Base-by-base conservation (phyloP, 306 rosid genomes). In the Aeschynomene evenia region DNA sequence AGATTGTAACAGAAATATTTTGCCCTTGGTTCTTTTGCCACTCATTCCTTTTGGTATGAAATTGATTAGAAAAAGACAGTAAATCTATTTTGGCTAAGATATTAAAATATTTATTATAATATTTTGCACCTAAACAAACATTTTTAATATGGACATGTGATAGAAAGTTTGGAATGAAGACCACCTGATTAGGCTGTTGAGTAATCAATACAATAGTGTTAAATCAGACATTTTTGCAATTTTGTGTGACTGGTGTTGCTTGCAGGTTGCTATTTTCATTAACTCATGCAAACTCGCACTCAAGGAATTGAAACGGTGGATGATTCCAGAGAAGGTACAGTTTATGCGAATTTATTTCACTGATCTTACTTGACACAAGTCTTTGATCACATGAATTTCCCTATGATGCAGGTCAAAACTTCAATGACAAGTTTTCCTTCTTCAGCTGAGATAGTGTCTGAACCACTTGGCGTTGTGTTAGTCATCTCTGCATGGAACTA, bases 401-500 rank as follows among this genome's bases (percentile, higher is more conserved):
- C 34, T 68, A 21, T 40, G 69, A 61, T 83, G 75, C 82, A 95
- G 99, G 95, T 75, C 68, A 86, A 83, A 84, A 89, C 92, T 56
- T 83, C 97, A 50, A 7, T 95, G 3, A 33, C 84, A 28, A 77
- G 88, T 36, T 95, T 91, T 81, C 99, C 99, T 68, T 87, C 99
- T 18, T 89, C 99, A 33, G 99, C 97, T 57, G 92, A 89, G 80
- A 89, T 95, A 72, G 96, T 95, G 54, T 81, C 97, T 39, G 99
- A 95, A 77, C 99, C 99, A 19, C 69, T 95, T 29, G 99, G 99
- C 40, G 95, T 89, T 70, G 89, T 87, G 21, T 66, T 95, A 42
- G 57, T 89, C 70, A 95, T 95, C 71, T 89, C 99, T 18, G 87
- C 99, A 9, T 95, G 99, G 99, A 95, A 95, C 85, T 95, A 95